Evolutionary conservation across 352 stramenopile species (phyloP).

Genomic region (Phytophthora palmivora): DNA sequence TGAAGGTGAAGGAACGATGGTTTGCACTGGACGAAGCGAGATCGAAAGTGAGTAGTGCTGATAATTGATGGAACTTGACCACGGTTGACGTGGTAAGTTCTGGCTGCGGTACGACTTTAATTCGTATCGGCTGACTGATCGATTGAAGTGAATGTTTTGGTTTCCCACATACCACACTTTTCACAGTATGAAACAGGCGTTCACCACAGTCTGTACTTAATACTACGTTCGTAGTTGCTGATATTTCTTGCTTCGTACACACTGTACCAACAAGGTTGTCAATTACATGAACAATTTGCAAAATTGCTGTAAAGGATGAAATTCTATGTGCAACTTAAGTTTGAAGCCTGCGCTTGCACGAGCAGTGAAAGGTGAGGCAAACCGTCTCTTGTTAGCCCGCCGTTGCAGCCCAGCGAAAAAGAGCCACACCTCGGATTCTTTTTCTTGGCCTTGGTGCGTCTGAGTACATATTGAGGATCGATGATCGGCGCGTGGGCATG

Average conservation of each 20-base stretch:
- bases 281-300: no score
- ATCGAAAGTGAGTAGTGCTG: slow-evolving; percentile 12
- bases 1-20: background rate
- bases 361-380: slow-evolving; percentile 11
- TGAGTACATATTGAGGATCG: background rate
- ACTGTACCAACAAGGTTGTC: no score
- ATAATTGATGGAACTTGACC: slow-evolving; percentile 15
- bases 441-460: slow-evolving; percentile 10
- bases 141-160: slow-evolving; percentile 26
- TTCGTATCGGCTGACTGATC: slow-evolving; percentile 23
- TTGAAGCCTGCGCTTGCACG: slow-evolving; percentile 15
- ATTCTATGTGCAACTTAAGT: no score
- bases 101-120: slow-evolving; percentile 21
- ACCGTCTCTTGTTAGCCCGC: slow-evolving; percentile 15
- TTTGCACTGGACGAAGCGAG: slow-evolving; percentile 7
- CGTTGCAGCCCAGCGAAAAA: slow-evolving; percentile 25
- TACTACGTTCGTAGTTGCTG: no score
- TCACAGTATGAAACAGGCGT: no score
- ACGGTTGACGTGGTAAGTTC: slow-evolving; percentile 6
- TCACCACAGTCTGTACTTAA: background rate
- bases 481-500: no score
- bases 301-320: no score
- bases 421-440: slow-evolving; percentile 11
- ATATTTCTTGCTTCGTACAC: no score
- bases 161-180: slow-evolving; percentile 18